Conservation (phyloP, 805 yeast genomes). For the Ogataea trehalophila region DNA sequence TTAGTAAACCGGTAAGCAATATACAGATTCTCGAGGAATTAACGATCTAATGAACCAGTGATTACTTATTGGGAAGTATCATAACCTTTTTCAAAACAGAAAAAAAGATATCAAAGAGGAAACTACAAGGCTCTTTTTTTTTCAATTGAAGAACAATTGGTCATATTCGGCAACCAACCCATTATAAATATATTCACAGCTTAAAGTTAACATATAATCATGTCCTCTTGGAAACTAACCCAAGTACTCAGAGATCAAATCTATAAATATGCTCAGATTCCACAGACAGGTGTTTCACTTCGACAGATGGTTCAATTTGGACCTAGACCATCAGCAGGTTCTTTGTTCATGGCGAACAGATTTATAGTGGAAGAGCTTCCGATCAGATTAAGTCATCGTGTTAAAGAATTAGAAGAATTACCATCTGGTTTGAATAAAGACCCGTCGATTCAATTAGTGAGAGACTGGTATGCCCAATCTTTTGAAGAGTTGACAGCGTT, state of each 20-base stretch:
- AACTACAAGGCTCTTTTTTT: no score
- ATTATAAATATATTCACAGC: no score
- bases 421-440: constrained; percentile 70
- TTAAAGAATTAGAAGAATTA: constrained; percentile 73
- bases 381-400: constrained; percentile 78
- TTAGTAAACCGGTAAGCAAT: no score
- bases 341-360: constrained; percentile 75
- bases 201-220: neutral
- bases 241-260: constrained; percentile 48
- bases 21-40: no score
- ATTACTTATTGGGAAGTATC: no score
- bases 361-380: constrained; percentile 85
- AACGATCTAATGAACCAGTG: no score
- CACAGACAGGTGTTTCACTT: constrained; percentile 79
- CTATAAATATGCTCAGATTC: constrained; percentile 60
- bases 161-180: no score
- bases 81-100: no score
- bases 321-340: constrained; percentile 69
- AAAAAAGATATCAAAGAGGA: no score
- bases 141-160: no score
- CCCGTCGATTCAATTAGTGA: constrained; percentile 72
- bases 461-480: constrained; percentile 87
- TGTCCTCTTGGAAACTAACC: constrained; percentile 42
- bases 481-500: constrained; percentile 75
- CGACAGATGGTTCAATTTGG: constrained; percentile 93